Evolutionary conservation across 768 basidiomycete genomes (phyloP), one percentile per base, ranked within the genome.

Genomic region (Collybiopsis luxurians): DNA sequence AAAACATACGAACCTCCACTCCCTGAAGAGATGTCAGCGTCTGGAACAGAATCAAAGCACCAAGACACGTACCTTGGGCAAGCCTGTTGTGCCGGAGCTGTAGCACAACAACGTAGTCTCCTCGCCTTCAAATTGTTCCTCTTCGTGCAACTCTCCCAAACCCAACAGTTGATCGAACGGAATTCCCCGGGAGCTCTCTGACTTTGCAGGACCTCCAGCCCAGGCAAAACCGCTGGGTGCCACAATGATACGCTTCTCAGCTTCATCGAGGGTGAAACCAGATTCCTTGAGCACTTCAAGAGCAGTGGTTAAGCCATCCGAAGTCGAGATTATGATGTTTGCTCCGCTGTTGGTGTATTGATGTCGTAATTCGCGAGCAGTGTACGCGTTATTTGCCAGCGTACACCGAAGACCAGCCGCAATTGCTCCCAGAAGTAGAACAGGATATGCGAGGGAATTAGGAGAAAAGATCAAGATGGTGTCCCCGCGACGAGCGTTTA

Each of bases 21-120:
- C 49, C 49, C 49, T 50, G 21, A 17, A 5, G 19, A 17, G 21
- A 23, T 9, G n/a, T 28, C n/a, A 48, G 46, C 27, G 46, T 31
- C 17, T 10, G 12, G 15, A 36, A 19, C 31, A 36, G 19, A 19
- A 7, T 17, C n/a, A n/a, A 24, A 42, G 51, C 13, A 34, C 30
- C 12, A 23, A 12, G n/a, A 39, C 10, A 31, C 52, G 12, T 53
- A 80, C 91, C 70, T 93, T 94, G 2, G 91, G 85, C 60, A 84
- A 83, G 2, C 90, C 89, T 0, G 88, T 90, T 0, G 90, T 92
- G 4, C 90, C 90, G 28, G 58, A 59, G 38, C 58, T 59, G 50
- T 90, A 90, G 56, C 86, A 90, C 42, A 91, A 65, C 59, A 82
- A 82, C 2, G 75, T 68, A 0, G 90, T 90, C 62, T 88, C 84